phyloP scores from a whole-genome alignment of 257 asterid genomes.

The Solanum sitiens region DNA sequence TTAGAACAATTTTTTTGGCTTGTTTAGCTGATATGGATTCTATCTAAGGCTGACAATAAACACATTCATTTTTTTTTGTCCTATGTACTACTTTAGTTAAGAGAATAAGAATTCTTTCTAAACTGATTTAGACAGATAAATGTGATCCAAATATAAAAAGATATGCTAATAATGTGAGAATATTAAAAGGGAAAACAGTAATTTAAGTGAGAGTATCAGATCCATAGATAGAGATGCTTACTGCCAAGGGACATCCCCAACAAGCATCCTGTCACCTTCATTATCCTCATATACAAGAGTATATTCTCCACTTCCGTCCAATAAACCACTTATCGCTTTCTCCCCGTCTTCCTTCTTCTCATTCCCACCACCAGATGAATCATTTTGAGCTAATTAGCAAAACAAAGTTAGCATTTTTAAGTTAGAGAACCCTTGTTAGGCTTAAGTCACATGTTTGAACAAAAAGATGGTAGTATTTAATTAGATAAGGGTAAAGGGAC shows the following conservation, averaged over 20 bases:
- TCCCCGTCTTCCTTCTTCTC: constrained; percentile 28
- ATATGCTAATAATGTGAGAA: neutral
- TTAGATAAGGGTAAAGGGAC: neutral
- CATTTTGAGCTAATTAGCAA: constrained; percentile 45
- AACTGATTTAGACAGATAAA: neutral
- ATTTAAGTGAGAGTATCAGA: constrained; percentile 14
- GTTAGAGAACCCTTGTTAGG: neutral
- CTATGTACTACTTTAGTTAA: neutral
- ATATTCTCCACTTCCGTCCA: constrained; percentile 89
- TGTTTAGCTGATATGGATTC: no score
- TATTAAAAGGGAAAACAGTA: constrained; percentile 2
- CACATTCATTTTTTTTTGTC: neutral
- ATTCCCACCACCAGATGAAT: constrained; percentile 24
- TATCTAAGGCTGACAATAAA: neutral
- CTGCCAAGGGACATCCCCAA: constrained; percentile 99
- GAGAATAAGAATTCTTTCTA: neutral
- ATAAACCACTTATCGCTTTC: constrained; percentile 40
- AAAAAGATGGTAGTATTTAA: neutral
- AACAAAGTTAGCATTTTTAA: neutral
- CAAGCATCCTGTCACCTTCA: constrained; percentile 99
- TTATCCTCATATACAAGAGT: constrained; percentile 94
- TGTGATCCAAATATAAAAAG: neutral
- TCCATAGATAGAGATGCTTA: constrained; percentile 44
- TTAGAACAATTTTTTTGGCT: no score
- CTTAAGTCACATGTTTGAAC: neutral